Percentiles rank a stretch among this genome's conserved stretches.
Conservation (phyloP, 129 eudicot species). For the Tanacetum coccineum region DNA sequence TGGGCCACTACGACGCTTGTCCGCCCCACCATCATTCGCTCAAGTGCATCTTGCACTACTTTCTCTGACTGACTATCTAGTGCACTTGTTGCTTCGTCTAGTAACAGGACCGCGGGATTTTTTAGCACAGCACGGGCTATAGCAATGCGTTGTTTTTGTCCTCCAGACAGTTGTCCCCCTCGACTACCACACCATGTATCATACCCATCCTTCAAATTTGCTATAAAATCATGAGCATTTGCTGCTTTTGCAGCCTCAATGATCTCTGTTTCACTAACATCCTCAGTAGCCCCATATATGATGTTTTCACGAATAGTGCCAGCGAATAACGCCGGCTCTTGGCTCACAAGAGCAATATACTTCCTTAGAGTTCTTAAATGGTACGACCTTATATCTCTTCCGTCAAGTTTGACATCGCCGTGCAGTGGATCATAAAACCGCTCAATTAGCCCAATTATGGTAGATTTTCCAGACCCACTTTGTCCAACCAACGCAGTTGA, state of each 20-base stretch:
- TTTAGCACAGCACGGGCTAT: conserved; percentile 70
- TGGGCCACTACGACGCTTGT: conserved; percentile 85
- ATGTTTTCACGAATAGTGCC: conserved; percentile 71
- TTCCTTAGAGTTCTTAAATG: conserved; percentile 63
- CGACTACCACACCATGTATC: conserved; percentile 71
- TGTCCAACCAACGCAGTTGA: conserved; percentile 88
- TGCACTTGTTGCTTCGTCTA: conserved; percentile 91
- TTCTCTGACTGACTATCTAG: conserved; percentile 88
- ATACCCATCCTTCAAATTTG: conserved; percentile 63
- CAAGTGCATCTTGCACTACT: conserved; percentile 71
- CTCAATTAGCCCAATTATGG: conserved; percentile 67
- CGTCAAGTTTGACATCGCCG: conserved; percentile 67
- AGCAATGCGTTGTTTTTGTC: conserved; percentile 71
- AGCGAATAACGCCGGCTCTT: conserved; percentile 74
- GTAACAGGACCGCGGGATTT: conserved; percentile 47
- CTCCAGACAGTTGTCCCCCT: conserved; percentile 69
- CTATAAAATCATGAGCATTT: conserved; percentile 74
- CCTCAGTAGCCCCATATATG: conserved; percentile 51
- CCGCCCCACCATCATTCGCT: conserved; percentile 72
- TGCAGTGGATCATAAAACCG: conserved; percentile 69
- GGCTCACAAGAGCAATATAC: conserved; percentile 83
- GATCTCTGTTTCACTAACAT: conserved; percentile 51
- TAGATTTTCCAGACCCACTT: conserved; percentile 89
- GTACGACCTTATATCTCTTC: conserved; percentile 57
- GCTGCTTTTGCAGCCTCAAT: conserved; percentile 78